A percentile compares a stretch with the other conserved stretches of the same genome.
Evolutionary conservation across 768 basidiomycete species (phyloP).

Genomic region (Lyophyllum semitale): DNA sequence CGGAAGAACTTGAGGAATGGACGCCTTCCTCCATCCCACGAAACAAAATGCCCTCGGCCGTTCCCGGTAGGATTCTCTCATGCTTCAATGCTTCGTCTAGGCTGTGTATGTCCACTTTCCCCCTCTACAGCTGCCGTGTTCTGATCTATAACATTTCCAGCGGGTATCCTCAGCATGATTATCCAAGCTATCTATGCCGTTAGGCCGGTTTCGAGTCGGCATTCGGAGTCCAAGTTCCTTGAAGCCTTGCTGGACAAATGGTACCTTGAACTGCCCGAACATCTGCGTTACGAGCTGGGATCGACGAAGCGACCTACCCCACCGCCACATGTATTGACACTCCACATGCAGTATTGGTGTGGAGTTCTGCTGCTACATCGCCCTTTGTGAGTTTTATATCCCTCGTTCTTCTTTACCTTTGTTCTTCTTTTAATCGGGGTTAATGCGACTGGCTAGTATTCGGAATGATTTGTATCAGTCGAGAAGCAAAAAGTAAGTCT

Average conservation of each 20-base stretch:
- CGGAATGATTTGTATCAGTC: constrained; percentile 30
- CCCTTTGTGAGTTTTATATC: constrained; percentile 62
- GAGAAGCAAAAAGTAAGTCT: constrained; percentile 39
- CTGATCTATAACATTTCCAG: constrained; percentile 35
- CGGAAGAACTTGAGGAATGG: constrained; percentile 67
- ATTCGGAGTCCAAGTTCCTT: constrained; percentile 55
- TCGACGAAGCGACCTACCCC: constrained; percentile 43
- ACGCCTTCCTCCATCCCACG: constrained; percentile 32
- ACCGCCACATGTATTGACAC: constrained; percentile 66
- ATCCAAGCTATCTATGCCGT: constrained; percentile 75
- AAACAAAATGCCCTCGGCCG: constrained; percentile 28
- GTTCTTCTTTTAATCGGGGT: constrained; percentile 1
- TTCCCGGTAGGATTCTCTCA: constrained; percentile 59
- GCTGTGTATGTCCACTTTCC: constrained; percentile 54
- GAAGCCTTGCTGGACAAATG: constrained; percentile 72
- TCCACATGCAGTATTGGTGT: constrained; percentile 90
- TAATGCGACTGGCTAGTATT: constrained; percentile 36
- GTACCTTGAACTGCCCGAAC: constrained; percentile 70
- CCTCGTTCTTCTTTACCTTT: too few species aligned
- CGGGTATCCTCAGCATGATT: constrained; percentile 67
- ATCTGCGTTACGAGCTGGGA: constrained; percentile 64
- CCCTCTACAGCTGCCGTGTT: background rate
- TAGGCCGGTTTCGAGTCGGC: constrained; percentile 53
- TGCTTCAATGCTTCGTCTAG: constrained; percentile 76
- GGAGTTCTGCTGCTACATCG: constrained; percentile 73